Percentiles rank a stretch among this genome's conserved stretches.
Evolutionary conservation across 257 asterid genomes (phyloP).

Genomic region (Leonotis leonurus): DNA sequence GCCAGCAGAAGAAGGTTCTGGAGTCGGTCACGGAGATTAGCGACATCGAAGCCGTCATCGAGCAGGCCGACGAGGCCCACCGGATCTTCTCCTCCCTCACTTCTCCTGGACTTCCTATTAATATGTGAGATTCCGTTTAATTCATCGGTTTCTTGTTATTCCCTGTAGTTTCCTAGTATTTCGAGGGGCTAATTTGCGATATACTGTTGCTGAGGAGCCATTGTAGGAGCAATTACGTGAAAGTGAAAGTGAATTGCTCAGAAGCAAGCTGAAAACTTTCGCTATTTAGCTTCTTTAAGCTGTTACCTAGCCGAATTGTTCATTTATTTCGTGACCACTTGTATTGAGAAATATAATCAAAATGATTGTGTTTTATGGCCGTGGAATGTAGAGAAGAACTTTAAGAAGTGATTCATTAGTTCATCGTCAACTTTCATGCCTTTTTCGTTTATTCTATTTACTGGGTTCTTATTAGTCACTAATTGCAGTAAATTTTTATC

Average conservation of each 20-base stretch:
- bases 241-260: not conserved
- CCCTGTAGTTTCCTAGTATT: not conserved
- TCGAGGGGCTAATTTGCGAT: not conserved
- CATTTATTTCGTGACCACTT: not conserved
- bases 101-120: slow-evolving; percentile 54
- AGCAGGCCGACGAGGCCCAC: slow-evolving; percentile 77
- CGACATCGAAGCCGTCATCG: slow-evolving; percentile 85
- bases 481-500: not conserved
- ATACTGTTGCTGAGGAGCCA: not conserved
- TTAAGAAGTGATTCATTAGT: not conserved
- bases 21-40: slow-evolving; percentile 89
- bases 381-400: not conserved
- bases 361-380: not conserved
- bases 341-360: not conserved
- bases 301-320: not conserved
- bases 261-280: not conserved
- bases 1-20: slow-evolving; percentile 69
- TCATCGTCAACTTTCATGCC: not conserved
- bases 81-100: slow-evolving; percentile 54
- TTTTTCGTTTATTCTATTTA: not conserved
- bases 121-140: slow-evolving; percentile 29
- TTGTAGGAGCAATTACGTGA: not conserved
- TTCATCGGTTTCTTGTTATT: not conserved
- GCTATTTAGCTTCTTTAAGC: not conserved
- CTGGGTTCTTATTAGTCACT: not conserved